A percentile compares a stretch with the other conserved stretches of the same genome.
Conservation (phyloP, 2,329 filamentous ascomycete species). For the Paraphaeosphaeria sporulosa region DNA sequence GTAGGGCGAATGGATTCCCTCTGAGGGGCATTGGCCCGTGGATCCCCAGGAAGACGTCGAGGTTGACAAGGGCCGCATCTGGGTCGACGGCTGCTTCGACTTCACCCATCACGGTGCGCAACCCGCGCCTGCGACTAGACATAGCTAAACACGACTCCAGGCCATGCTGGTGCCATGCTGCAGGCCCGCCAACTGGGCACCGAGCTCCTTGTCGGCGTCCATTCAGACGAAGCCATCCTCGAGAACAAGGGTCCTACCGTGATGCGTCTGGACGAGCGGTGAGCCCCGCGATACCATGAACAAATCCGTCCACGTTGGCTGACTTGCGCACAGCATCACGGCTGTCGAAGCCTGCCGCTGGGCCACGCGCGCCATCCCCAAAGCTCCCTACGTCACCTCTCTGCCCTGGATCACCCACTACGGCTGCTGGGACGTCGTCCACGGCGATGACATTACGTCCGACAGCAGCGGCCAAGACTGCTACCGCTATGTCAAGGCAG, state of each 20-base stretch:
- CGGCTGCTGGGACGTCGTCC: slow-evolving; percentile 93
- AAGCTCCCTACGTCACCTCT: slow-evolving; percentile 93
- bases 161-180: slow-evolving; percentile 95
- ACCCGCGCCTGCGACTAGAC: neutral
- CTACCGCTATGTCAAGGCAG: slow-evolving; percentile 96
- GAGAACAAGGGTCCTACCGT: slow-evolving; percentile 98
- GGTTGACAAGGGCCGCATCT: slow-evolving; percentile 77
- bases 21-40: slow-evolving; percentile 67
- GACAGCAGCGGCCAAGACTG: slow-evolving; percentile 94
- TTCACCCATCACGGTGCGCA: slow-evolving; percentile 90
- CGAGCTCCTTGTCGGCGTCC: slow-evolving; percentile 89
- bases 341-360: slow-evolving; percentile 95
- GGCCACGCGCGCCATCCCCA: slow-evolving; percentile 82
- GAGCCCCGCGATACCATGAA: slow-evolving; percentile 23
- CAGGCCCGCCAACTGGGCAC: slow-evolving; percentile 91
- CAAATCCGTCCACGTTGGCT: slow-evolving; percentile 6
- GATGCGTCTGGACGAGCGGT: slow-evolving; percentile 91
- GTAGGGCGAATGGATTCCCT: slow-evolving; percentile 56
- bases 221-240: slow-evolving; percentile 93
- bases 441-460: slow-evolving; percentile 96
- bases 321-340: slow-evolving; percentile 66
- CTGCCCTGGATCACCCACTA: slow-evolving; percentile 95
- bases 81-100: slow-evolving; percentile 99
- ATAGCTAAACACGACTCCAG: slow-evolving; percentile 52
- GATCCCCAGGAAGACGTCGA: slow-evolving; percentile 67